phyloP scores from a whole-genome alignment of 192 early-diverging fungal genomes.

The Coemansia sp. region DNA sequence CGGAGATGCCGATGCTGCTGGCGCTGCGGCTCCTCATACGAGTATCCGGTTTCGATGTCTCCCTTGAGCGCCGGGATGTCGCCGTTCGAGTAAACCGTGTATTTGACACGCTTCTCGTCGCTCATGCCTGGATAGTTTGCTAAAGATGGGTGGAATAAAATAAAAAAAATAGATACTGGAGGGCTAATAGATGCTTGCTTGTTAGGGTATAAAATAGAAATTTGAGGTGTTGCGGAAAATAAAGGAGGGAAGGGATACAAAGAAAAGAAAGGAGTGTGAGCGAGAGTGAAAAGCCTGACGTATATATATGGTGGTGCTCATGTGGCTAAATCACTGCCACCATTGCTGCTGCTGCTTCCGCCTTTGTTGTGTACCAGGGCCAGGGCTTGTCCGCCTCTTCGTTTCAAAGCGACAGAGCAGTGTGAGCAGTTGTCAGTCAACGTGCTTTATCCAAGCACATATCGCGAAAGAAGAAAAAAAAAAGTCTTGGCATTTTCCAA shows the following conservation, averaged over 20 bases:
- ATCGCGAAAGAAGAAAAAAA: background rate
- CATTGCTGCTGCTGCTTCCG: too few species aligned
- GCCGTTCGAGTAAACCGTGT: slow-evolving; percentile 27
- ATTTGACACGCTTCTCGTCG: slow-evolving; percentile 38
- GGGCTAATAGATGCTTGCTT: background rate
- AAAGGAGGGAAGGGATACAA: slow-evolving; percentile 1
- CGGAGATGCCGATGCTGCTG: slow-evolving; percentile 5
- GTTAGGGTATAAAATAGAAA: background rate
- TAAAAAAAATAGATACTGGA: background rate
- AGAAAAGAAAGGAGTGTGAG: background rate
- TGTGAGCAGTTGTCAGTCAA: background rate
- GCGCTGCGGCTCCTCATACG: slow-evolving; percentile 18
- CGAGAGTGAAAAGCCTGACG: background rate
- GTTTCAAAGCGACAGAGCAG: too few species aligned
- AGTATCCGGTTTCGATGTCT: slow-evolving; percentile 36
- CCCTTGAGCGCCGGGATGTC: slow-evolving; percentile 13
- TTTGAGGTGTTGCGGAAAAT: slow-evolving; percentile 1
- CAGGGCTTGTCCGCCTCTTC: too few species aligned
- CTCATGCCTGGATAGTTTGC: slow-evolving; percentile 22
- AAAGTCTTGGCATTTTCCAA: slow-evolving; percentile 1
- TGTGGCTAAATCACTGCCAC: background rate
- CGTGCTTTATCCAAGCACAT: background rate
- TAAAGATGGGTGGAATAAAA: too few species aligned
- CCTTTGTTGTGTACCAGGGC: too few species aligned
- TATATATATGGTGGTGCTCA: too few species aligned